Base-by-base conservation (phyloP, 352 stramenopile genomes). In the Aphanomyces stellatus region DNA sequence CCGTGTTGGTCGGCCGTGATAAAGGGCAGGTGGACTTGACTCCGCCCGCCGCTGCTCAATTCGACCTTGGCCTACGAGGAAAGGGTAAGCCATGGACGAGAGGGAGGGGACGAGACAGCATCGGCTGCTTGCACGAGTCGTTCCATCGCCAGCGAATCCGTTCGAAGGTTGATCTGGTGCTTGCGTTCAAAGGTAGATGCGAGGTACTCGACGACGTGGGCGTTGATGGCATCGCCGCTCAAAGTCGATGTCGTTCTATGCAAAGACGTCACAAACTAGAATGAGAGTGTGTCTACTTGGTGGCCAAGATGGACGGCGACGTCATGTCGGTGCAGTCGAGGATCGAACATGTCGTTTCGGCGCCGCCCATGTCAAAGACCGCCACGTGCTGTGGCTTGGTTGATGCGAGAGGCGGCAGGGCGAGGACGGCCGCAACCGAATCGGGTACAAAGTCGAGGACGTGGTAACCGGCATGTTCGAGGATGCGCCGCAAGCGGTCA, bases 301-400 rank as follows among this genome's bases (percentile, higher is more conserved):
- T 24, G 60, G 66, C 43, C 7, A 65, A 25, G 34, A 65, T 65
- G 7, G 13, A 24, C 13, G 60, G 60, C 30, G 60, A 49, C 13
- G 30, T 34, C 30, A 51, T 4, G 28, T 65, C 43, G 11, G 41
- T 15, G 43, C 57, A 65, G 49, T 85, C 33, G 0, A 91, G 69
- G 24, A 90, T 43, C 2, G 79, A 83, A 19, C 87, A 70, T 11
- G 74, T 77, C 35, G 81, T 87, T 4, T 73, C 60, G 60, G 76
- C 87, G 40, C 81, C 82, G 34, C 82, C 82, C 63, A 91, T 88
- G 61, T 91, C 81, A 31, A 91, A 80, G 13, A 91, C 79, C 3
- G 73, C 82, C 35, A 89, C 82, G 2, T n/a, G n/a, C n/a, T n/a
- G n/a, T n/a, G n/a, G n/a, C n/a, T n/a, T n/a, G 56, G 63, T 33